phyloP scores from a whole-genome alignment of 2,329 filamentous ascomycete genomes.

The Penicillium decumbens region DNA sequence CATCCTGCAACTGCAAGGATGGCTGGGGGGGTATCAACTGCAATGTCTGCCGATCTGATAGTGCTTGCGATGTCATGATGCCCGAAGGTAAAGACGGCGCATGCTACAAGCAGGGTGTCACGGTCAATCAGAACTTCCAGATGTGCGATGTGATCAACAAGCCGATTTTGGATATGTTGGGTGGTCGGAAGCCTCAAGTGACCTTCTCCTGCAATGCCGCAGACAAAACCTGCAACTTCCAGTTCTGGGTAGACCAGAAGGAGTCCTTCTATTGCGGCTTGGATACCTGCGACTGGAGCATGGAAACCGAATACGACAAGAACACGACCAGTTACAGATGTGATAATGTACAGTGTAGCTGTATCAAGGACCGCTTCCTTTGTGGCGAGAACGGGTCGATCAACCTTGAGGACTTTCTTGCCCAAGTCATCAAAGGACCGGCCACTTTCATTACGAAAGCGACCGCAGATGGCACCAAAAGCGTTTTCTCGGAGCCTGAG shows the following conservation, averaged over 20 bases:
- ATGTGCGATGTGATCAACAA: slow-evolving; percentile 96
- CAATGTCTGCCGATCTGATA: slow-evolving; percentile 82
- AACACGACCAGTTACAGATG: slow-evolving; percentile 86
- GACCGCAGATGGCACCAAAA: slow-evolving; percentile 63
- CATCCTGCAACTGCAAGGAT: slow-evolving; percentile 77
- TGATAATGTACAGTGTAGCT: slow-evolving; percentile 77
- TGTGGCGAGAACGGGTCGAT: slow-evolving; percentile 89
- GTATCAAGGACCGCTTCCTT: slow-evolving; percentile 85
- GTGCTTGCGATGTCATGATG: slow-evolving; percentile 84
- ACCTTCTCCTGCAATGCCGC: slow-evolving; percentile 86
- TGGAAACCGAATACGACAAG: slow-evolving; percentile 62
- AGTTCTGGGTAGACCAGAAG: slow-evolving; percentile 92
- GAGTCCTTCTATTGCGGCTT: slow-evolving; percentile 97
- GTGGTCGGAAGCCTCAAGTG: slow-evolving; percentile 80
- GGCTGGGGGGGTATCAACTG: slow-evolving; percentile 98
- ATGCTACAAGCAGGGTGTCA: slow-evolving; percentile 85
- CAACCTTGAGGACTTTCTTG: slow-evolving; percentile 84
- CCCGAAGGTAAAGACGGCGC: slow-evolving; percentile 74
- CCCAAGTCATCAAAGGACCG: slow-evolving; percentile 76
- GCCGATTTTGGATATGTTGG: slow-evolving; percentile 83
- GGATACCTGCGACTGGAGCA: slow-evolving; percentile 69
- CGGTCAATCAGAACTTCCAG: slow-evolving; percentile 92
- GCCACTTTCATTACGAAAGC: slow-evolving; percentile 71
- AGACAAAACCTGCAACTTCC: slow-evolving; percentile 79
- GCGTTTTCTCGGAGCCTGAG: slow-evolving; percentile 73